phyloP scores from a whole-genome alignment of 306 rosid species.

The Arachis stenosperma region DNA sequence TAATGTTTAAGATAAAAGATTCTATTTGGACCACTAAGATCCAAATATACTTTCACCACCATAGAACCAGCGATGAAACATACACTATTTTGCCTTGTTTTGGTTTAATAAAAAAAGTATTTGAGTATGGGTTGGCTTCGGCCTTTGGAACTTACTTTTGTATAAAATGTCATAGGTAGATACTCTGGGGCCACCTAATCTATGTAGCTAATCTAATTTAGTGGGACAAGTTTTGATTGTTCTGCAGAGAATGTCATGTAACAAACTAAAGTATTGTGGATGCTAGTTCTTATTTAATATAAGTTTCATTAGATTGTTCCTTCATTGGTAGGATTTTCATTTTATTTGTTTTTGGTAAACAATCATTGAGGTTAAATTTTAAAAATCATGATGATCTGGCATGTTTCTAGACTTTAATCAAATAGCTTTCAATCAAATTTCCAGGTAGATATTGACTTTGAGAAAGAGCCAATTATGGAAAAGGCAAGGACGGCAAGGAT shows the following conservation, averaged over 20 bases:
- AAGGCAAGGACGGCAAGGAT: constrained; percentile 81
- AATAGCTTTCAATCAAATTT: constrained; percentile 26
- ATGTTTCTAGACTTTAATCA: constrained; percentile 20
- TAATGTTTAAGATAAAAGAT: no score
- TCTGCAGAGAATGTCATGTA: background rate
- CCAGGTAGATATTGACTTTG: constrained; percentile 93
- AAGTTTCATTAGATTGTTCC: constrained; percentile 14
- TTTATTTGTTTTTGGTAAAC: constrained; percentile 12
- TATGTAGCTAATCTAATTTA: background rate
- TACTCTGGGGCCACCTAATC: background rate
- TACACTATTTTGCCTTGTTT: constrained; percentile 12
- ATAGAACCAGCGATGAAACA: no score
- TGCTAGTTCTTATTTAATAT: constrained; percentile 6
- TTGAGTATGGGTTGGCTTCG: background rate
- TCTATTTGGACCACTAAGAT: no score
- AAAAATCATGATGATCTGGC: background rate
- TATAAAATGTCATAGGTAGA: background rate
- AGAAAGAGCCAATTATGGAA: constrained; percentile 84
- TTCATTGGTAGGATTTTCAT: constrained; percentile 4
- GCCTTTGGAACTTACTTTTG: background rate
- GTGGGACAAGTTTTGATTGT: background rate
- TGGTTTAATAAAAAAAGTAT: background rate
- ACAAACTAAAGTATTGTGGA: constrained; percentile 1
- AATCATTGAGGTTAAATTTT: constrained; percentile 13
- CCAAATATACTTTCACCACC: no score